phyloP scores from a whole-genome alignment of 208 protist genomes.

The Crithidia fasciculata region DNA sequence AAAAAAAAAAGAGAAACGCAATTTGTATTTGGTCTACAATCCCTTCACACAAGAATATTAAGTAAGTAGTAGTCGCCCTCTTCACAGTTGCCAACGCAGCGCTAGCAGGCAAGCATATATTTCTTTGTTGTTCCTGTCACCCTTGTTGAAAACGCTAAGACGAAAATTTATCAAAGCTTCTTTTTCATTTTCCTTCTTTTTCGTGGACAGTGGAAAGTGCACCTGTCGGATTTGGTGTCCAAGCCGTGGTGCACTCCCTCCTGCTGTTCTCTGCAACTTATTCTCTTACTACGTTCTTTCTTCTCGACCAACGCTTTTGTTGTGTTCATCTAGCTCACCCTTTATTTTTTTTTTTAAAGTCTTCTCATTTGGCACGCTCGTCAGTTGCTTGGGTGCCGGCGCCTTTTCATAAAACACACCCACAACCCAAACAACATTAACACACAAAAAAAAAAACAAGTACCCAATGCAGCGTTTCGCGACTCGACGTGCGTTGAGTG shows the following conservation, averaged over 20 bases:
- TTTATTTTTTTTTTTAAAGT: background rate
- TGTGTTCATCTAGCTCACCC: too few species aligned
- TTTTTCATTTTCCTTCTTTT: background rate
- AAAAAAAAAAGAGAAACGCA: background rate
- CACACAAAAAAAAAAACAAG: background rate
- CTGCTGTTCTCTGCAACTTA: background rate
- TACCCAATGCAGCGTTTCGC: slow-evolving; percentile 30
- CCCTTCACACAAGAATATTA: slow-evolving; percentile 1
- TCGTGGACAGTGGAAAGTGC: background rate
- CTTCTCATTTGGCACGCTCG: background rate
- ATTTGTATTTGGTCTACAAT: slow-evolving; percentile 13
- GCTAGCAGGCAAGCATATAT: background rate
- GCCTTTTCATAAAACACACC: too few species aligned
- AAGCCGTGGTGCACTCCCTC: too few species aligned
- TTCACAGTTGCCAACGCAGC: slow-evolving; percentile 6
- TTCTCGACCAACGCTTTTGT: background rate
- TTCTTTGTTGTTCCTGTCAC: too few species aligned
- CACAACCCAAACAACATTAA: too few species aligned
- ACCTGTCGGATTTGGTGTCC: too few species aligned
- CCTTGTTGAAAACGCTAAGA: too few species aligned
- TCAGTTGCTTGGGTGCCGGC: too few species aligned
- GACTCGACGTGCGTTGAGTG: slow-evolving; percentile 7
- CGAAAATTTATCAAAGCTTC: background rate
- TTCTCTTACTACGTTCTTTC: background rate
- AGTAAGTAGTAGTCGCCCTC: slow-evolving; percentile 1